Conservation (phyloP, 805 yeast species). For the Saccharomycopsis sp. region DNA sequence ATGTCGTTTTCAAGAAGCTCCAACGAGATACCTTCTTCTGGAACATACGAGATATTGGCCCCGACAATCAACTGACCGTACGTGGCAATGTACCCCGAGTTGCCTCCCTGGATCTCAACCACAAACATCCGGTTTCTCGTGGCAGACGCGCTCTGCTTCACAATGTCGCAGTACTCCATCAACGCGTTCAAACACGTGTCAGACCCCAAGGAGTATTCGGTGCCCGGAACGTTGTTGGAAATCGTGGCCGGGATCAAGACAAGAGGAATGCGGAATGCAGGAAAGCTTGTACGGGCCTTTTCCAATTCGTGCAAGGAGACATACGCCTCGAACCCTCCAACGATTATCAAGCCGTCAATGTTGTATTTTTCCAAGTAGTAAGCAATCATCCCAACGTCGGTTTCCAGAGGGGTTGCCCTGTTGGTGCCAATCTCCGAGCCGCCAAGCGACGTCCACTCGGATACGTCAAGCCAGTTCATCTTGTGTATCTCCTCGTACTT, state of each 20-base stretch:
- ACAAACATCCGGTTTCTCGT: slow-evolving; percentile 72
- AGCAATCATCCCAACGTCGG: slow-evolving; percentile 63
- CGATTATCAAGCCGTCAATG: slow-evolving; percentile 61
- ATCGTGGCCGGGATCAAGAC: slow-evolving; percentile 72
- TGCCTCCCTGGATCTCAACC: slow-evolving; percentile 81
- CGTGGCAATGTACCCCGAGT: slow-evolving; percentile 71
- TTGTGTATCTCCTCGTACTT: slow-evolving; percentile 52
- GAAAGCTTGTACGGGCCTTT: slow-evolving; percentile 49
- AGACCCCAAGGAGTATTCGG: slow-evolving; percentile 68
- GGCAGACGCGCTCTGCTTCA: slow-evolving; percentile 71
- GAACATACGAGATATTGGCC: slow-evolving; percentile 66
- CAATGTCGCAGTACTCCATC: slow-evolving; percentile 68
- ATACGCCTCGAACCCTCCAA: slow-evolving; percentile 80
- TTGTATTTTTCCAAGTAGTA: slow-evolving; percentile 59
- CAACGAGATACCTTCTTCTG: slow-evolving; percentile 59
- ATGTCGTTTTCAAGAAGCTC: slow-evolving; percentile 59
- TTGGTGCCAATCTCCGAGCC: slow-evolving; percentile 82
- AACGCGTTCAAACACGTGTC: slow-evolving; percentile 69
- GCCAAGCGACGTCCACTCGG: slow-evolving; percentile 65
- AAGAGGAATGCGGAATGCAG: slow-evolving; percentile 71
- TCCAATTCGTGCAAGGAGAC: slow-evolving; percentile 61
- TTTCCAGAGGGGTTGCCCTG: slow-evolving; percentile 55
- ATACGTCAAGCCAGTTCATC: slow-evolving; percentile 59
- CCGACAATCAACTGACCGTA: slow-evolving; percentile 62
- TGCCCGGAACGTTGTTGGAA: slow-evolving; percentile 75